Evolutionary conservation across 2,329 filamentous ascomycete genomes (phyloP).

Genomic region (Penicillium brasilianum): DNA sequence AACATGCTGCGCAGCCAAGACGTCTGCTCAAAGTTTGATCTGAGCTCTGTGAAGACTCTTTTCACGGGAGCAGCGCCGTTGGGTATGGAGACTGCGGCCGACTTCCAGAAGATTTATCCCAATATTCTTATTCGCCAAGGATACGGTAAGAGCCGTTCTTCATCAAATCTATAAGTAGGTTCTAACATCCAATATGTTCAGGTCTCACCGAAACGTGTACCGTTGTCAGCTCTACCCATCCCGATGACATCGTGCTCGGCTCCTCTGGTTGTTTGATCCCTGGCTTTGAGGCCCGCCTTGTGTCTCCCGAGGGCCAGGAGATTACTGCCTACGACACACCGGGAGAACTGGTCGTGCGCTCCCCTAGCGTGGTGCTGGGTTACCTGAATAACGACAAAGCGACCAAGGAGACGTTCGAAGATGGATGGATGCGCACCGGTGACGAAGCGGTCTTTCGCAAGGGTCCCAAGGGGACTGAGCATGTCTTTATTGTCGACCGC

Average conservation of each 20-base stretch:
- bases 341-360: constrained; percentile 80
- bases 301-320: constrained; percentile 71
- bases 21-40: constrained; percentile 68
- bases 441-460: constrained; percentile 77
- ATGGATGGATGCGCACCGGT: constrained; percentile 82
- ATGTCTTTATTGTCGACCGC: constrained; percentile 83
- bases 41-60: constrained; percentile 68
- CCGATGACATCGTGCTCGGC: constrained; percentile 69
- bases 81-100: constrained; percentile 71
- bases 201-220: constrained; percentile 79
- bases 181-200: constrained; percentile 36
- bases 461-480: constrained; percentile 71
- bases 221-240: constrained; percentile 64
- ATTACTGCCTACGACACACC: constrained; percentile 72
- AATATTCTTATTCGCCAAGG: constrained; percentile 71
- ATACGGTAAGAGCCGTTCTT: constrained; percentile 59
- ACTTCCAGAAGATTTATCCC: constrained; percentile 66
- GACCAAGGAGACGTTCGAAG: constrained; percentile 78
- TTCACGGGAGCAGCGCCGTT: constrained; percentile 81
- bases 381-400: constrained; percentile 88
- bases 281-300: constrained; percentile 66
- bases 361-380: constrained; percentile 76
- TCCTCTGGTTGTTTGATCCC: constrained; percentile 74
- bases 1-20: constrained; percentile 70
- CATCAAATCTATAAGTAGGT: constrained; percentile 2